Conservation (phyloP, 2,329 filamentous ascomycete genomes). For the Juglanconis oblonga region DNA sequence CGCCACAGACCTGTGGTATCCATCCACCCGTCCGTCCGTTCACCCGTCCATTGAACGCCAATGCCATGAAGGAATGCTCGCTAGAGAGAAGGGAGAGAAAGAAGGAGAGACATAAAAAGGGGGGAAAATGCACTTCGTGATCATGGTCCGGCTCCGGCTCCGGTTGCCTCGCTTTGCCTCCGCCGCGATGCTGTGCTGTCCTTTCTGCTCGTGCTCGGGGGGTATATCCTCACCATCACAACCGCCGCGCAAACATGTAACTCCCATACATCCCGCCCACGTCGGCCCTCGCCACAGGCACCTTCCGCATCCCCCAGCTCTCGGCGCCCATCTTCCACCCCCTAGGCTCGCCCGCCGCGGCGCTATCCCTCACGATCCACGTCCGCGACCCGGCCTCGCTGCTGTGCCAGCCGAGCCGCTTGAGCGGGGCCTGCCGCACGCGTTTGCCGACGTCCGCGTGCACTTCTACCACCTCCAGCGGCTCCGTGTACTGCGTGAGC, state of each 20-base stretch:
- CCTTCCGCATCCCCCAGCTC: slow-evolving; percentile 84
- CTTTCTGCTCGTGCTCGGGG: neutral
- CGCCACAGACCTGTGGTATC: too few relatives aligned
- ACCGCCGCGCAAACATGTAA: slow-evolving; percentile 60
- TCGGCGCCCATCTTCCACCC: slow-evolving; percentile 82
- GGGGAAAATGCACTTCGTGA: neutral
- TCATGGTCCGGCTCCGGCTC: neutral
- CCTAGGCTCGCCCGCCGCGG: slow-evolving; percentile 38
- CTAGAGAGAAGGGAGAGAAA: neutral
- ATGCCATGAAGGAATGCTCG: neutral
- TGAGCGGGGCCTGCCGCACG: slow-evolving; percentile 57
- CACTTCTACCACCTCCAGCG: slow-evolving; percentile 75
- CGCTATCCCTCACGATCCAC: slow-evolving; percentile 62
- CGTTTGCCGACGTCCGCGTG: slow-evolving; percentile 65
- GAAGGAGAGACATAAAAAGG: neutral
- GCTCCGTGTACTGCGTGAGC: slow-evolving; percentile 57
- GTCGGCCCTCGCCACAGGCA: slow-evolving; percentile 88
- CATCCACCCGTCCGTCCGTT: neutral
- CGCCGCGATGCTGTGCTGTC: neutral
- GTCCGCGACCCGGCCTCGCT: slow-evolving; percentile 65
- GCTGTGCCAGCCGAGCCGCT: slow-evolving; percentile 65
- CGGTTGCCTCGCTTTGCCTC: neutral
- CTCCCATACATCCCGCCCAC: slow-evolving; percentile 90
- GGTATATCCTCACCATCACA: slow-evolving; percentile 33
- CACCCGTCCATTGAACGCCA: neutral